phyloP scores from a whole-genome alignment of 2,329 filamentous ascomycete genomes.

The Diaporthe velutina region DNA sequence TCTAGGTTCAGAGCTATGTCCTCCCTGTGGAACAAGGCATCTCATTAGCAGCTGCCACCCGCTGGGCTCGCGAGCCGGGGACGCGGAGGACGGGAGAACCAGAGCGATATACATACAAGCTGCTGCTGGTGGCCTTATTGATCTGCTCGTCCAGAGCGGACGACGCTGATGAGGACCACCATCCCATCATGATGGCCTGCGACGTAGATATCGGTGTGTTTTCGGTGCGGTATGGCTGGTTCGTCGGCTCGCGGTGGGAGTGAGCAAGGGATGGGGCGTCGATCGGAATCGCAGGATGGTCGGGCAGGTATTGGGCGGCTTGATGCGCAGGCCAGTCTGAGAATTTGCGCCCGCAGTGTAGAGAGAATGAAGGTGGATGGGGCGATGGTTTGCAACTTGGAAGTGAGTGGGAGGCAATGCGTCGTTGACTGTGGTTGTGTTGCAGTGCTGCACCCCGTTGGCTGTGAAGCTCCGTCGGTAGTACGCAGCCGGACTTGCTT shows the following conservation, averaged over 20 bases:
- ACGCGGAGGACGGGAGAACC: conserved; percentile 13
- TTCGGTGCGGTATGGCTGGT: neutral
- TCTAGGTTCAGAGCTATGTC: conserved; percentile 98
- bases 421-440: conserved; percentile 16
- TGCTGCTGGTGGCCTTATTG: conserved; percentile 93
- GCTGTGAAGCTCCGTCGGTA: conserved; percentile 17
- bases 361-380: neutral
- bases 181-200: conserved; percentile 78
- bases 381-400: neutral
- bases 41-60: conserved; percentile 37
- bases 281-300: neutral
- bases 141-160: conserved; percentile 97
- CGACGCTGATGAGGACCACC: conserved; percentile 94
- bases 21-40: conserved; percentile 69
- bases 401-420: conserved; percentile 9
- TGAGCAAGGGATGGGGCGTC: conserved; percentile 18
- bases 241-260: neutral
- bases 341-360: neutral
- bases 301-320: neutral
- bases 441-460: neutral
- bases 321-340: neutral
- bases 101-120: conserved; percentile 73
- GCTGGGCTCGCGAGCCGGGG: neutral
- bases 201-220: neutral
- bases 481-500: conserved; percentile 14